Base-by-base conservation (phyloP, 83 land plant genomes). In the Picea abies region DNA sequence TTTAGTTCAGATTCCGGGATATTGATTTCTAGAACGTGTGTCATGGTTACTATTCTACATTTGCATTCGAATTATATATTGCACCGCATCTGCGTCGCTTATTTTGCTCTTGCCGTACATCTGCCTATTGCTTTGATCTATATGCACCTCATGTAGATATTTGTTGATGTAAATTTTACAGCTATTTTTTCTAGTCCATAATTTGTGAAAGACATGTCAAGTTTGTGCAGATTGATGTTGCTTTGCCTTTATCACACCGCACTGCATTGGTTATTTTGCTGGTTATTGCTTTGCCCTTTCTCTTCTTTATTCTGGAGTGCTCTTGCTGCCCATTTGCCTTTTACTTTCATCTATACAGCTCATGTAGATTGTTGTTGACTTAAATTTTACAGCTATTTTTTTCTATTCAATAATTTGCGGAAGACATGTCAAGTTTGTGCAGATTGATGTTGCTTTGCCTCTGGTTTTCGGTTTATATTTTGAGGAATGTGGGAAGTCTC, bases 361-460 rank as follows among this genome's bases (percentile, higher is more conserved):
- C 20, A 16, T 71, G 47, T 2, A 17, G 47, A 35, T 39, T 71
- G 52, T 71, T 35, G 41, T 37, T 19, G 14, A 72, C 35, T 52
- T 52, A 52, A 52, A 52, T 11, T 52, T 10, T 39, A 17, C 10
- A 39, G 22, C 4, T 19, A 19, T 72, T 41, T 73, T 73, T 23
- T 39, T 71, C 6, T 44, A 44, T 9, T n/a, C 47, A 4, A 39
- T 39, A 5, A 19, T 37, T 39, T 39, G 56, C 77, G 47, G 41
- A 39, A 44, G 22, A 73, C 11, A 3, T 73, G 20, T 73, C 3
- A 71, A 20, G 77, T 39, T 20, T 3, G 11, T 3, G 58, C 47
- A 39, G 77, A 73, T 73, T n/a, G 23, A 39, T 20, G 25, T n/a
- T 44, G 49, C 15, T 73, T 73, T 73, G 77, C 25, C 22, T 73